Evolutionary conservation across 441 rosid genomes (phyloP), one percentile per base, ranked within the genome.

Genomic region (Eutrema salsugineum): DNA sequence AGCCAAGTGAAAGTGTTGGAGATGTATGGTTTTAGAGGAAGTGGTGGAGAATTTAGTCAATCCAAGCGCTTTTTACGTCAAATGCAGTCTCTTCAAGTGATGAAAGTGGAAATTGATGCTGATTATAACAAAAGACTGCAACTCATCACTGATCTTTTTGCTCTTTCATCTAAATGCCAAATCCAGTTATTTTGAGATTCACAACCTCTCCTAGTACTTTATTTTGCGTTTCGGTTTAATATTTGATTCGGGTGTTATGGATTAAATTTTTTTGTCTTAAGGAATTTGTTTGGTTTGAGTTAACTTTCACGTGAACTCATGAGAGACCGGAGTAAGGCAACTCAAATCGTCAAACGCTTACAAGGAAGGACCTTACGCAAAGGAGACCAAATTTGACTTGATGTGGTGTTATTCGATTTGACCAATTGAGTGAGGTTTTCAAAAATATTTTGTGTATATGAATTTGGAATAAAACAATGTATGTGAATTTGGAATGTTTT

Each of bases 1-100:
- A 47, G 5, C 19, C 19, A 47, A 63, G 68, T 63, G 68, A 63
- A 19, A 56, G 55, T 63, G 68, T 3, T 63, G 32, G 24, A 63
- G 55, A 32, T 63, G 32, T 32, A 33, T 32, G 56, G 56, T 30
- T 66, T 53, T 53, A 66, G 50, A 11, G 63, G 63, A 40, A 43
- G 39, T 40, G 39, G 5, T 24, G 5, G 9, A 32, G 56, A 63
- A 14, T 2, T 66, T 1, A 40, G 14, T 40, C 62, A 28, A 53
- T 1, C 28, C 9, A 9, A 40, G 17, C 28, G 40, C 14, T 66
- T 53, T 24, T 66, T 39, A 27, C 1, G 5, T 7, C 30, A 54
- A 46, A 66, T 40, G 71, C 14, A 27, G 20, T 28, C 8, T 53
- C 42, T 66, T 27, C 71, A 54, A 17, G 63, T 67, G 20, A 11